Percentiles rank a stretch among this genome's conserved stretches.
Evolutionary conservation across 176 grass and related monocot species (phyloP).

Genomic region (Ensete glaucum): DNA sequence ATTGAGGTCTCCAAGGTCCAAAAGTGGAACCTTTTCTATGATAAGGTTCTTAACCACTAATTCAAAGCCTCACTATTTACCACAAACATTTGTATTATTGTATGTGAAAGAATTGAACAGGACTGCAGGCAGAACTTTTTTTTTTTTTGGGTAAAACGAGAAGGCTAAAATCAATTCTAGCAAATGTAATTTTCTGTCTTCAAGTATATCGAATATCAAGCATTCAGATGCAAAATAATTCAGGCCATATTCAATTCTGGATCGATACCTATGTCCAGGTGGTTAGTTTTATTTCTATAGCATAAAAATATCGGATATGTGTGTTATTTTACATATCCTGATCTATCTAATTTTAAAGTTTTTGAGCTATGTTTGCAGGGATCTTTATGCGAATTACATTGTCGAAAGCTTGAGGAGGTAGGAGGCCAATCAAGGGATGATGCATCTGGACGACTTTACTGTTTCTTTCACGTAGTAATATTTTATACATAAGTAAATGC

Average conservation of each 20-base stretch:
- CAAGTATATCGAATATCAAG: too few species aligned
- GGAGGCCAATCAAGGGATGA: not conserved
- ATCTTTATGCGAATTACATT: not conserved
- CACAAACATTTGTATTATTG: too few species aligned
- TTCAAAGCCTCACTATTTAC: too few species aligned
- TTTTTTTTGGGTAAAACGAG: too few species aligned
- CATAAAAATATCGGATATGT: not conserved
- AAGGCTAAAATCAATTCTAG: too few species aligned
- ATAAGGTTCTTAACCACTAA: not conserved
- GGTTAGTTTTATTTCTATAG: not conserved
- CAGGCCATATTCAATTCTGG: not conserved
- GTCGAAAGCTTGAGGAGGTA: not conserved
- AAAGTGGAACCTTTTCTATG: not conserved
- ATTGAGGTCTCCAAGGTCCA: not conserved
- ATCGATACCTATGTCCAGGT: not conserved
- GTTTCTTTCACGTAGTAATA: not conserved
- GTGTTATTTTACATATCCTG: not conserved
- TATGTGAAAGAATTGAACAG: too few species aligned
- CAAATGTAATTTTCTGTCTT: too few species aligned
- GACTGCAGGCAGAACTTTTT: too few species aligned
- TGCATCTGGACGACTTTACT: not conserved
- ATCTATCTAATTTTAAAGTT: not conserved
- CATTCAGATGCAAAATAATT: too few species aligned
- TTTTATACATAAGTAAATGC: not conserved
- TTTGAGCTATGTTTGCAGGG: not conserved